Percentiles rank a stretch among this genome's conserved stretches.
Evolutionary conservation across 371 early-diverging fungal species (phyloP).

Genomic region (Actinomortierella ambigua): DNA sequence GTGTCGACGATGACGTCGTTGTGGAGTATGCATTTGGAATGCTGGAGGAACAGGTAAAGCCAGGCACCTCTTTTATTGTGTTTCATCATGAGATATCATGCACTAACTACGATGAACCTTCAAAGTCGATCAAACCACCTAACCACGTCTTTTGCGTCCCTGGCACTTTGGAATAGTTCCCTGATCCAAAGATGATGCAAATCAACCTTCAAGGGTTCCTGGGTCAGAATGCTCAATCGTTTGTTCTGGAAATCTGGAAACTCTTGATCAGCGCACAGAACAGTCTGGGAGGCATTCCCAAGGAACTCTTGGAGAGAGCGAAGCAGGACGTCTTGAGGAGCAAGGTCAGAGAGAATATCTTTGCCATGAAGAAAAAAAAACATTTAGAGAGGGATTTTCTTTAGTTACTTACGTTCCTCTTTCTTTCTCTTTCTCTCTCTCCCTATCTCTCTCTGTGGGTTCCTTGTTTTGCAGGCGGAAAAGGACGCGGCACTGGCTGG

Average conservation of each 20-base stretch:
- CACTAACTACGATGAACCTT: no score
- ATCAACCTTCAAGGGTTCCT: slow-evolving; percentile 96
- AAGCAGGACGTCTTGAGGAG: slow-evolving; percentile 74
- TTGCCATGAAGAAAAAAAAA: neutral
- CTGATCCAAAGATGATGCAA: slow-evolving; percentile 91
- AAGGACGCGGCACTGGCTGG: slow-evolving; percentile 33
- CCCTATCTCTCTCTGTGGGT: neutral
- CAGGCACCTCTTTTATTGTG: neutral
- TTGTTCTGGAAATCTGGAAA: slow-evolving; percentile 90
- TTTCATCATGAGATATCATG: no score
- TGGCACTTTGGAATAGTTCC: slow-evolving; percentile 47
- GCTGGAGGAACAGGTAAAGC: slow-evolving; percentile 75
- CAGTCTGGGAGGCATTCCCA: slow-evolving; percentile 85
- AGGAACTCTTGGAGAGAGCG: slow-evolving; percentile 82
- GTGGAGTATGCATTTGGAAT: slow-evolving; percentile 83
- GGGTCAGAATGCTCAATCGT: slow-evolving; percentile 78
- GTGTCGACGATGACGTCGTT: slow-evolving; percentile 94
- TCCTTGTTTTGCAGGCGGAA: slow-evolving; percentile 13
- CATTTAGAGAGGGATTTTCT: slow-evolving; percentile 1
- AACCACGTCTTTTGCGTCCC: no score
- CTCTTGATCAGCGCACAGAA: slow-evolving; percentile 88
- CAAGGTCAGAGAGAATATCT: slow-evolving; percentile 38
- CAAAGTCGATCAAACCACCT: no score
- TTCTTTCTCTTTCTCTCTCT: neutral
- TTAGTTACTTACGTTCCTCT: neutral